These are phyloP conservation scores for Gillenia trifoliata DNA, from an alignment of 306 rosid species.

Conservation along the genomic window DNA sequence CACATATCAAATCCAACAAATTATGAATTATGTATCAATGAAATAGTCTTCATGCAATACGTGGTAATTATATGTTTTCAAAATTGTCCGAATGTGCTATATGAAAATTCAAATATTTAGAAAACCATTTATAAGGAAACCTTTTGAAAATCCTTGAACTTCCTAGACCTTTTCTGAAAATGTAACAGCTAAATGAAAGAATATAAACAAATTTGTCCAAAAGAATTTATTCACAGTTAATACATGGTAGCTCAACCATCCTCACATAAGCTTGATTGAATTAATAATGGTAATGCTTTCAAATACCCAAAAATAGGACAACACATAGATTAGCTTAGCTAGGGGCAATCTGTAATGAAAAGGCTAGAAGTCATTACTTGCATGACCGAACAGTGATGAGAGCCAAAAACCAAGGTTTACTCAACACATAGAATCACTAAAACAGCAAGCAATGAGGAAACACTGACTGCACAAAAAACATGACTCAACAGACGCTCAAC, in stretches of 20 bases:
- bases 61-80: not conserved
- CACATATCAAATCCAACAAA: slow-evolving; percentile 8
- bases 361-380: too few species aligned
- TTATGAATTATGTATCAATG: not conserved
- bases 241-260: not conserved
- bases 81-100: not conserved
- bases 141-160: not conserved
- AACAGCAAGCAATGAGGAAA: too few species aligned
- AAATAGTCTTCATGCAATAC: not conserved
- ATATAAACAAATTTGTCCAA: slow-evolving; percentile 2
- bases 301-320: too few species aligned
- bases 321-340: too few species aligned
- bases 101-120: not conserved
- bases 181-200: not conserved
- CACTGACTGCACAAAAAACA: too few species aligned
- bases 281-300: too few species aligned
- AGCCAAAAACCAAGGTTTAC: too few species aligned
- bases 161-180: not conserved
- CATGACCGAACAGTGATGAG: too few species aligned
- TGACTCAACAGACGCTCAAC: too few species aligned
- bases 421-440: too few species aligned
- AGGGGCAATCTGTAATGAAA: too few species aligned
- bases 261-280: not conserved
- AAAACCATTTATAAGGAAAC: not conserved
- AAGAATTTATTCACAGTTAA: not conserved